A percentile compares a stretch with the other conserved stretches of the same genome.
These are phyloP conservation scores for Hamamelis virginiana DNA, from an alignment of 164 flowering plant species.

Conservation along the genomic window DNA sequence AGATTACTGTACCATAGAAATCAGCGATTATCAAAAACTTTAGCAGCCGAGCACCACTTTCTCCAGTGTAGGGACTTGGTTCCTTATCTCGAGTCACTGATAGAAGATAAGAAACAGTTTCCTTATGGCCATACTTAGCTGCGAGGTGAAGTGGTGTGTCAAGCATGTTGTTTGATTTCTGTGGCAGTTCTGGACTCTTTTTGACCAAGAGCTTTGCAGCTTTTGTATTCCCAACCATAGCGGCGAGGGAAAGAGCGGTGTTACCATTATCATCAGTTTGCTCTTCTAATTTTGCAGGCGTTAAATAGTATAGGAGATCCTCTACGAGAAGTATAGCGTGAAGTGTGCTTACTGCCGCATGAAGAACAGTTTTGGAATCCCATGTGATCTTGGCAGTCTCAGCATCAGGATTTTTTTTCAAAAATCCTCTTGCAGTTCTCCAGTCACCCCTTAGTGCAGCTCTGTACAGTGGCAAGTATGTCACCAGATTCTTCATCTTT, in stretches of 20 bases:
- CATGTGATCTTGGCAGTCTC: background rate
- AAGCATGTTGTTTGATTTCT: background rate
- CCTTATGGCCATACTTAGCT: background rate
- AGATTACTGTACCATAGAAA: too few relatives aligned
- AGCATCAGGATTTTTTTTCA: background rate
- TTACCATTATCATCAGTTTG: background rate
- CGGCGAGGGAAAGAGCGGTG: conserved; percentile 4
- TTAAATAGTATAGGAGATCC: background rate
- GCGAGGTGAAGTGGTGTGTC: conserved; percentile 2
- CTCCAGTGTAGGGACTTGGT: too few relatives aligned
- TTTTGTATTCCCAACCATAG: conserved; percentile 1
- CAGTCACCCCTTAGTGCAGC: background rate
- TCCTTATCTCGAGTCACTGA: background rate
- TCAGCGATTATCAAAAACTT: too few relatives aligned
- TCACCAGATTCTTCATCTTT: background rate
- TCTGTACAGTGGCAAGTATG: background rate
- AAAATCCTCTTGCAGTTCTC: background rate
- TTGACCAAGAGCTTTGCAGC: conserved; percentile 7
- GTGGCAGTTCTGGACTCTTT: background rate
- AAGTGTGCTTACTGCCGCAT: background rate
- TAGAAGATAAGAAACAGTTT: conserved; percentile 1
- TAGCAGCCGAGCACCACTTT: too few relatives aligned
- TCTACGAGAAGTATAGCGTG: background rate
- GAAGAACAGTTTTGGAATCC: background rate
- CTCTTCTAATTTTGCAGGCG: too few relatives aligned